phyloP scores from a whole-genome alignment of 495 filamentous ascomycete genomes.

The Apodospora peruviana region DNA sequence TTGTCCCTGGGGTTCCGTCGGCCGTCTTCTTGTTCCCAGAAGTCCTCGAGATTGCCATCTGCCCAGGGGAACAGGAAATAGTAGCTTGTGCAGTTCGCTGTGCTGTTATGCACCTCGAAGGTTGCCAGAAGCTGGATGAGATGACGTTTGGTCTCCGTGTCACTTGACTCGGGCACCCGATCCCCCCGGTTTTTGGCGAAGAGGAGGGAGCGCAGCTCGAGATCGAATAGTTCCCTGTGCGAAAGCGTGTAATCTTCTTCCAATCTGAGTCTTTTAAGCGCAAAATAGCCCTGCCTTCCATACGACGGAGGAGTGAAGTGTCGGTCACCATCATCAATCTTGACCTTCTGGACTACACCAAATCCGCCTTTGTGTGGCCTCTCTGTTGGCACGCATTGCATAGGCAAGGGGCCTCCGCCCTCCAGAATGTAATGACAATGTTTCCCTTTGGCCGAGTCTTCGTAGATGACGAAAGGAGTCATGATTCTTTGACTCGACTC shows the following conservation, averaged over 20 bases:
- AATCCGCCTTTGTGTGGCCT: background rate
- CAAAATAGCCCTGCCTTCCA: background rate
- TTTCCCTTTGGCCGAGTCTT: background rate
- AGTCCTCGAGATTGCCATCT: slow-evolving; percentile 1
- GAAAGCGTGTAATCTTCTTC: background rate
- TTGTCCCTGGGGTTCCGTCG: background rate
- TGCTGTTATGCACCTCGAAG: background rate
- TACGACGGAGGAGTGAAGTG: background rate
- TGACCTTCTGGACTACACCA: background rate
- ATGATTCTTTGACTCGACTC: background rate
- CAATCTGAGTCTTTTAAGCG: slow-evolving; percentile 1
- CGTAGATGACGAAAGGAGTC: background rate
- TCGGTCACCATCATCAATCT: background rate
- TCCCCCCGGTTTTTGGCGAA: background rate
- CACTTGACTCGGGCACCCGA: background rate
- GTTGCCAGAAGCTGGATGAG: slow-evolving; percentile 5
- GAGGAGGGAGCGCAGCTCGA: background rate
- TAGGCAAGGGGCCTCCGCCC: slow-evolving; percentile 1
- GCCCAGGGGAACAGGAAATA: slow-evolving; percentile 7
- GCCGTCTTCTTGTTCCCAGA: background rate
- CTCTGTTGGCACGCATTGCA: background rate
- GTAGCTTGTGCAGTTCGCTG: background rate
- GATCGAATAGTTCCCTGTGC: background rate
- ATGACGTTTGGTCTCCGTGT: background rate
- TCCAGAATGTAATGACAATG: slow-evolving; percentile 6